Base-by-base conservation (phyloP, 2,329 filamentous ascomycete genomes). In the Monilinia fructicola region DNA sequence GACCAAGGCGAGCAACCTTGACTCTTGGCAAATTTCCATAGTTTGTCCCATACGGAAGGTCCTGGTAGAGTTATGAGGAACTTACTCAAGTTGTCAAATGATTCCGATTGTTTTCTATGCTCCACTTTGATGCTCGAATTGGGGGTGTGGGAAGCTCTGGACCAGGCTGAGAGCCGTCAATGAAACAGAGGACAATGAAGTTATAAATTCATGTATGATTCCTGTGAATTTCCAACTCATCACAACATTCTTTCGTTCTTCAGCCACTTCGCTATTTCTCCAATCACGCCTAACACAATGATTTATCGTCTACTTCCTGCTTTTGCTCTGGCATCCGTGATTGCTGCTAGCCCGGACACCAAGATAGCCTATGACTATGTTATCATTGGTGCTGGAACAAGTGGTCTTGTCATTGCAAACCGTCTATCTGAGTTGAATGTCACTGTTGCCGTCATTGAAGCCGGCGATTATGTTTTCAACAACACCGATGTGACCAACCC, bases 381-480 rank as follows among this genome's bases (percentile, higher is more conserved):
- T n/a, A 28, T 68, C 23, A 16, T 68, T 28, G 67, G 67, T 26
- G 67, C 40, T 53, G 67, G 67, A 50, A 66, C 54, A 16, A 54
- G 55, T 54, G 67, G 67, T 40, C 56, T 66, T 23, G 56, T 64
- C 31, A 26, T 68, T 23, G 67, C 67, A 35, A 59, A 54, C 35
- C 54, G 53, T 21, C 35, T 55, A 54, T 38, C 56, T 23, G 55
- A 66, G 38, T 48, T 59, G 2, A 53, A 63, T 63, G 56, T 62
- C 48, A 61, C 67, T 18, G 64, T 68, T 38, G 54, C 64, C 18
- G 52, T 68, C 38, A 65, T 69, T 40, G 67, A 69, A 55, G 59
- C 64, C 7, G 64, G 68, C 7, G 23, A 38, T 50, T 61, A 28
- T 21, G 44, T 31, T 1, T 61, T 54, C 18, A 54, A 67, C 14